A percentile compares a stretch with the other conserved stretches of the same genome.
phyloP scores from a whole-genome alignment of 805 yeast species.

The Groenewaldozyma tartarivorans region DNA sequence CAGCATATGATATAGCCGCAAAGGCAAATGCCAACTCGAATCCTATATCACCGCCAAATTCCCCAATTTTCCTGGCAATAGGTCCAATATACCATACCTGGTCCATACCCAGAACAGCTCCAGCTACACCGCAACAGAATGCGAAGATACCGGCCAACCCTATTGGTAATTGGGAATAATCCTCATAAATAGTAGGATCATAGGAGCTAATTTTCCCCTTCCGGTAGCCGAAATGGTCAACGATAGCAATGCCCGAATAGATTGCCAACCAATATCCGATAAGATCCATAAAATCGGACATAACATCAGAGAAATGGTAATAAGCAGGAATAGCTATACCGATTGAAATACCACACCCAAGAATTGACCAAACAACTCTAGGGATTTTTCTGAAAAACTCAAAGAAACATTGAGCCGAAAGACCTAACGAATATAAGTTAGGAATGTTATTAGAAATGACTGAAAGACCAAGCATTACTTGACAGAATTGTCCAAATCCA shows the following conservation, averaged over 20 bases:
- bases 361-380: conserved; percentile 69
- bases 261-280: conserved; percentile 88
- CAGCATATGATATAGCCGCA: conserved; percentile 51
- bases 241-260: conserved; percentile 63
- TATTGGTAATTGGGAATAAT: conserved; percentile 50
- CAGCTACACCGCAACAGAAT: conserved; percentile 75
- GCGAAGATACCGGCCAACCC: conserved; percentile 75
- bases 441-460: conserved; percentile 90
- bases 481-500: conserved; percentile 83
- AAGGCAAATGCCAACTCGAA: conserved; percentile 67
- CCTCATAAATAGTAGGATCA: conserved; percentile 52
- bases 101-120: conserved; percentile 79
- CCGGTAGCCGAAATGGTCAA: conserved; percentile 78
- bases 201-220: conserved; percentile 48
- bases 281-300: conserved; percentile 82
- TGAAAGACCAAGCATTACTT: conserved; percentile 75
- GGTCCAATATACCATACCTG: conserved; percentile 80
- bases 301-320: conserved; percentile 59
- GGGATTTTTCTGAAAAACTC: conserved; percentile 66
- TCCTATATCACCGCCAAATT: conserved; percentile 75
- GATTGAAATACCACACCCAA: conserved; percentile 65
- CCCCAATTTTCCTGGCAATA: conserved; percentile 52
- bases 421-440: conserved; percentile 83
- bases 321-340: conserved; percentile 87
- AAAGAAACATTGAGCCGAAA: conserved; percentile 81